Base-by-base conservation (phyloP, 148 eudicot genomes). In the Cornus suecica region DNA sequence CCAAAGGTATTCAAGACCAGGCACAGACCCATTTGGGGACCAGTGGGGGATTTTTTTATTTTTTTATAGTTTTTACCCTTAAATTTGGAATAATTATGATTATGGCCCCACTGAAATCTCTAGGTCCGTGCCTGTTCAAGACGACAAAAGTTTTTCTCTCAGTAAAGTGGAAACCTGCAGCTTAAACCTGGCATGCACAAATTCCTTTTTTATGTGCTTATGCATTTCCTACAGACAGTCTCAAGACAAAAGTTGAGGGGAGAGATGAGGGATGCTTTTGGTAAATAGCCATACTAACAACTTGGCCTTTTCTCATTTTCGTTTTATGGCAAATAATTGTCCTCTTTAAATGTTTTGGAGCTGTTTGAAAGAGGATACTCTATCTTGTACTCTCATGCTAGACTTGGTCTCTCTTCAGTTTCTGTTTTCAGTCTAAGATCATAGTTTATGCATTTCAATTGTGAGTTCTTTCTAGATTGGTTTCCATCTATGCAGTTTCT, bases 401-500 rank as follows among this genome's bases (percentile, higher is more conserved):
- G 32, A 6, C 64, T 37, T 37, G 42, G 42, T 37, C 20, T 64
- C 60, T 74, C 4, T 32, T 41, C 34, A 22, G 18, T n/a, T 24
- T 62, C 26, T 18, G 0, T 26, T 60, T 23, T 34, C 3, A 45
- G 66, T 54, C 5, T 22, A 62, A 4, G 26, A 61, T 73, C 31
- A 18, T 25, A 60, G 2, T 56, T 32, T 32, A 30, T 58, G n/a
- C 67, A 45, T 24, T 31, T 60, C n/a, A 34, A 23, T 72, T 10
- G 61, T 25, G 23, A 30, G 15, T 8, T 29, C 32, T n/a, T 64
- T 45, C 45, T 74, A 10, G 60, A 65, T 63, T 81, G 62, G 34
- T 52, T 64, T 16, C 20, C 62, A 58, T 58, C 25, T 58, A 62
- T 32, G 26, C 56, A 66, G 31, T 30, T 69, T 62, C 73, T 62